These are phyloP conservation scores for Penicillium cosmopolitanum DNA, from an alignment of 495 filamentous ascomycete species.

Conservation along the genomic window DNA sequence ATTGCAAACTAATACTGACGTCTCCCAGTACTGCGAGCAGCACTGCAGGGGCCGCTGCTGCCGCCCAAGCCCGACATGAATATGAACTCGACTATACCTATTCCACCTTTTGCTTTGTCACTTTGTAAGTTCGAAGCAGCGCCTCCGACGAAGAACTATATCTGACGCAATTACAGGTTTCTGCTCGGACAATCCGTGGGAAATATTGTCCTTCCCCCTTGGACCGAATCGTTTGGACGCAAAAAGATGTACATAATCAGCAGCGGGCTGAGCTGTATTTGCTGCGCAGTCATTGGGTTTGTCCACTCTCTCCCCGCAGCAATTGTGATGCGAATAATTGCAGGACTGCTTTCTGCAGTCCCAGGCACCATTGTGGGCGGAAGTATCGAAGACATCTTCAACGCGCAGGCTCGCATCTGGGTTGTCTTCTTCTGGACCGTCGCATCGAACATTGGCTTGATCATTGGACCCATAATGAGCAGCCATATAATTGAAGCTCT, in stretches of 20 bases:
- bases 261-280: conserved; percentile 43
- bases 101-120: conserved; percentile 45
- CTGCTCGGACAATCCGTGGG: conserved; percentile 54
- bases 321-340: conserved; percentile 47
- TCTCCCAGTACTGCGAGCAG: conserved; percentile 41
- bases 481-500: conserved; percentile 42
- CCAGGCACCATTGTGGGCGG: conserved; percentile 55
- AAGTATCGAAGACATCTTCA: conserved; percentile 56
- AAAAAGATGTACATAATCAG: conserved; percentile 54
- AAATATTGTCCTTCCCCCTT: conserved; percentile 54
- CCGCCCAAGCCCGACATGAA: conserved; percentile 37
- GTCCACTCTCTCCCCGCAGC: conserved; percentile 40
- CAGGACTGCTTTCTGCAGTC: conserved; percentile 53
- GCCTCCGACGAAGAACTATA: neutral
- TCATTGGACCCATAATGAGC: conserved; percentile 49
- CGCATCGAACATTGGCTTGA: conserved; percentile 47
- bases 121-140: conserved; percentile 28
- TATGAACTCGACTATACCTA: conserved; percentile 32
- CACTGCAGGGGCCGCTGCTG: conserved; percentile 44
- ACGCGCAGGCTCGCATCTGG: conserved; percentile 50
- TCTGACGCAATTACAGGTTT: conserved; percentile 35
- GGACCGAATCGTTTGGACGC: conserved; percentile 56
- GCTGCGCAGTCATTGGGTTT: conserved; percentile 46
- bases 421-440: conserved; percentile 52
- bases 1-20: conserved; percentile 5